Evolutionary conservation across 176 grass and related monocot species (phyloP), one percentile per base, ranked within the genome.

Genomic region (Carex cristatella): DNA sequence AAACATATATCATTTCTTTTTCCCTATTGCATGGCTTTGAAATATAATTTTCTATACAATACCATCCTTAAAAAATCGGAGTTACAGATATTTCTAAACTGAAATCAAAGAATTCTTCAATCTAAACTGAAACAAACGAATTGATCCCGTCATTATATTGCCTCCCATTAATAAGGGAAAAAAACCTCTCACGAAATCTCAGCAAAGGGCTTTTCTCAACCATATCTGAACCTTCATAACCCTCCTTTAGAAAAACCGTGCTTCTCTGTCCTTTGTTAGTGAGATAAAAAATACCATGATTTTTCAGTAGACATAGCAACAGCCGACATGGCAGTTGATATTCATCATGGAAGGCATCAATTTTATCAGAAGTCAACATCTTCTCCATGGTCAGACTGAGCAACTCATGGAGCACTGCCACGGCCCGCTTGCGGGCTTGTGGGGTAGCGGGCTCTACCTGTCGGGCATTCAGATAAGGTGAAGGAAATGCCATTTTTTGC

Each of bases 181-280:
- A 81, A 90, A 98, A 98, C 9, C 61, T 87, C 69, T 94, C 89
- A 62, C 89, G 86, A 46, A 94, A 98, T 75, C 85, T 90, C 69
- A 92, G 65, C 66, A 93, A 60, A 67, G 91, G 91, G 48, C 93
- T 93, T 71, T 90, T 98, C 33, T 93, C 89, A 71, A 94, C 87
- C 78, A 94, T 83, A 37, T 89, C 64, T 48, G 68, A 84, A 18
- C 83, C 89, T 74, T 89, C 89, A 81, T 94, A 98, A 30, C 89
- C 95, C 62, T 98, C 95, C 70, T 98, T 94, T 42, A 98, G 88
- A 65, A 94, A 94, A n/a, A 94, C 88, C 49, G 92, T 94, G 66
- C 95, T 98, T 72, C 88, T 92, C 81, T 89, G 79, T 64, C 92
- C 92, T 88, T 95, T 98, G 73, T 98, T 98, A n/a, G 93, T 98